Evolutionary conservation across 1,284 basidiomycete species (phyloP).

Genomic region (Fomitopsis palustris): DNA sequence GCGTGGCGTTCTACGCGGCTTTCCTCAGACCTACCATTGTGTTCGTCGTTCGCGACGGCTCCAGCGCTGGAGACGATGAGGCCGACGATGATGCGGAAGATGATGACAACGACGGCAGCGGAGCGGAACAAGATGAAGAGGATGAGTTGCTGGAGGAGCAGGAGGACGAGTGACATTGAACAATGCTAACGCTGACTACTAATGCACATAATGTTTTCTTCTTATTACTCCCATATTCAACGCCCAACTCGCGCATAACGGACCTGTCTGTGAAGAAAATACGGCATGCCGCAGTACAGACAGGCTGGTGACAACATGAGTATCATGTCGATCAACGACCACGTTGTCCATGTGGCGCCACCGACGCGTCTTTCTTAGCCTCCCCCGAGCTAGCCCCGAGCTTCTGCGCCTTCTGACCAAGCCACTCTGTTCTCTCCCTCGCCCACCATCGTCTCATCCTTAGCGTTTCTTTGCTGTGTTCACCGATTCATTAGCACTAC

Average conservation of each 20-base stretch:
- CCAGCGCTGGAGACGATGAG: conserved; percentile 19
- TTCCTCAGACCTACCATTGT: conserved; percentile 2
- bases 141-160: conserved; percentile 13
- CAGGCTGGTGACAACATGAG: too few relatives aligned
- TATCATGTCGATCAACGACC: background rate
- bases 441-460: background rate
- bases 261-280: too few relatives aligned
- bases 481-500: too few relatives aligned
- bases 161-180: background rate
- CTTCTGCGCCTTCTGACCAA: too few relatives aligned
- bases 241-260: too few relatives aligned
- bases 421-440: background rate
- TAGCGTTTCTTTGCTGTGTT: background rate
- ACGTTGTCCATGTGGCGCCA: conserved; percentile 1
- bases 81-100: conserved; percentile 17
- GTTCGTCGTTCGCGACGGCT: conserved; percentile 7
- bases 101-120: conserved; percentile 8
- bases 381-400: background rate
- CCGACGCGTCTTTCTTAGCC: background rate
- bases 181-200: too few relatives aligned
- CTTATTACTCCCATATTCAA: too few relatives aligned
- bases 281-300: too few relatives aligned
- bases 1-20: conserved; percentile 11
- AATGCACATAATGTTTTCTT: too few relatives aligned
- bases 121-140: conserved; percentile 11